These are phyloP conservation scores for Wallacemonas rigidus DNA, from an alignment of 208 protist species.

Conservation along the genomic window DNA sequence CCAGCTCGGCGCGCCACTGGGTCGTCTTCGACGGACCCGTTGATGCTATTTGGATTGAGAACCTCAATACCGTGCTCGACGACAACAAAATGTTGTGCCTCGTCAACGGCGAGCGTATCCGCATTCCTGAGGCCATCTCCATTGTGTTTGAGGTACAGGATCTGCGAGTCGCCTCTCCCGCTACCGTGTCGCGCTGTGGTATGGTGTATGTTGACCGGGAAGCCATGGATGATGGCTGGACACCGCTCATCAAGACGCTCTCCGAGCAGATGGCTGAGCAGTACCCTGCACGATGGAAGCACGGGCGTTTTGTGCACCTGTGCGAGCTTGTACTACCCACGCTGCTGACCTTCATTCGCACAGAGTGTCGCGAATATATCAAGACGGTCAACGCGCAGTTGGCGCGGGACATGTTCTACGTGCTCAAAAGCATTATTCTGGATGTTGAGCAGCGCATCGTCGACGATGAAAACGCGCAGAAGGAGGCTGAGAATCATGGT, in stretches of 20 bases:
- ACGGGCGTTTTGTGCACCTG: constrained; percentile 81
- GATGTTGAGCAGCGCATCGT: constrained; percentile 35
- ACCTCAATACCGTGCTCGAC: constrained; percentile 98
- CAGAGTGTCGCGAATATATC: constrained; percentile 88
- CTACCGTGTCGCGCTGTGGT: constrained; percentile 98
- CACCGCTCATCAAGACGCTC: constrained; percentile 61
- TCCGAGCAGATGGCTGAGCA: constrained; percentile 40
- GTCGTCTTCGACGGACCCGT: constrained; percentile 98
- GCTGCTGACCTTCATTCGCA: constrained; percentile 76
- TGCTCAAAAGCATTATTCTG: constrained; percentile 62
- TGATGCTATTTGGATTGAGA: constrained; percentile 99
- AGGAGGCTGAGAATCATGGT: constrained; percentile 20
- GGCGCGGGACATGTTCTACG: constrained; percentile 79
- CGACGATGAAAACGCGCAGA: constrained; percentile 37
- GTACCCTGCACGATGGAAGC: constrained; percentile 56
- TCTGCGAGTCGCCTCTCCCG: constrained; percentile 96
- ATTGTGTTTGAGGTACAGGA: constrained; percentile 99
- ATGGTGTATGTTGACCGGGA: constrained; percentile 97
- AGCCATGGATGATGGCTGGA: constrained; percentile 85
- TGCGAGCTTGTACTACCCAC: constrained; percentile 59
- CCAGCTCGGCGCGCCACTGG: constrained; percentile 85
- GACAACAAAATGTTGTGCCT: constrained; percentile 98
- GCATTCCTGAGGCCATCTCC: constrained; percentile 87
- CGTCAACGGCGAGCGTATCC: constrained; percentile 96
- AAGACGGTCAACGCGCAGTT: constrained; percentile 84